Base-by-base conservation (phyloP, 2,329 filamentous ascomycete genomes). In the Alternaria postmessia region DNA sequence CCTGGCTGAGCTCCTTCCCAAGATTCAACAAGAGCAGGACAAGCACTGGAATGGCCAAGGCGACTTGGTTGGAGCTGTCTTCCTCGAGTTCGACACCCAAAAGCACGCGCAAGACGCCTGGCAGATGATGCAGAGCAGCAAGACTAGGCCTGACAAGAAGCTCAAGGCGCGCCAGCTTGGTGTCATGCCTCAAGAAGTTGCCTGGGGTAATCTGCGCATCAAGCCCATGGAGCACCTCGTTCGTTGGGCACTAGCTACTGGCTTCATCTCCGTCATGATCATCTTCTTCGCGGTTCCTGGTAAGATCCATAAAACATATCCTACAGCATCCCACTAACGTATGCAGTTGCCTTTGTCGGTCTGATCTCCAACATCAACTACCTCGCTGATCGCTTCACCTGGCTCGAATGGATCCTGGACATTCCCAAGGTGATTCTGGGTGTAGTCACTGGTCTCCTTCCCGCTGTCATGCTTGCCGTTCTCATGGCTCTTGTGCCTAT, bases 31-130 rank as follows among this genome's bases (percentile, higher is more conserved):
- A 20, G 85, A 88, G 43, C 92, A 95, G 76, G 84, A 83, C 53
- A 83, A 85, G 56, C 91, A 92, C 73, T 87, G 85, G 55, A 83
- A 85, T 14, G 89, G 91, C 52, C 85, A 91, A 39, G 87, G 85
- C 46, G 85, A 88, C 53, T 86, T 89, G 54, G 82, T 93, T 7
- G 87, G 90, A 1, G 90, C 91, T 18, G 91, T 95, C 6, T 98
- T 99, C 73, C 87, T 98, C 61, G 92, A 97, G 74, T 99, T 97
- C 72, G 85, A 87, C 60, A 88, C 85, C 5, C 94, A 97, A 78
- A 87, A 89, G 57, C 90, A 91, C 59, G 95, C 95, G 7, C 93
- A 98, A 78, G 86, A 88, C 52, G 94, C 94, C 18, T 93, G 88
- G 79, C 93, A 97, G 78, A 87, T 91, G 71, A 77, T 77, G 74